Percentiles rank a stretch among this genome's conserved stretches.
Evolutionary conservation across 129 eudicot species (phyloP).

Genomic region (Saposhnikovia divaricata): DNA sequence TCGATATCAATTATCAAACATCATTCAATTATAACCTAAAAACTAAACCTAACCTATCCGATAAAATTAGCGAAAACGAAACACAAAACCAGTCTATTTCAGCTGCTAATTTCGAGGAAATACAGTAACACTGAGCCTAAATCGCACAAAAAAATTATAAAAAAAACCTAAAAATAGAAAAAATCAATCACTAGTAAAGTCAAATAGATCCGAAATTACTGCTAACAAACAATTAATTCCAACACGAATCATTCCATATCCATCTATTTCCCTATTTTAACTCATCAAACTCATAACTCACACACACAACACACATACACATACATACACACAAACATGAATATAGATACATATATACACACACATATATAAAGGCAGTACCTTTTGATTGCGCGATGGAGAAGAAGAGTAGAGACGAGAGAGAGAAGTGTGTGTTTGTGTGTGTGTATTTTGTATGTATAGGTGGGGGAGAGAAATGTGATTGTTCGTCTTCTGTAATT

Average conservation of each 20-base stretch:
- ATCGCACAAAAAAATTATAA: slow-evolving; percentile 5
- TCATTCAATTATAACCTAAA: not conserved
- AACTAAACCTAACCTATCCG: not conserved
- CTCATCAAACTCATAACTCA: slow-evolving; percentile 5
- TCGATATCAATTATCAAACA: not conserved
- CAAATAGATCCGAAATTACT: slow-evolving; percentile 51
- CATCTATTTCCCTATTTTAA: not conserved
- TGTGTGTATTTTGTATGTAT: slow-evolving; percentile 12
- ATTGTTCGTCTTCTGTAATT: slow-evolving; percentile 40
- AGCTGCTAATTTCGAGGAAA: slow-evolving; percentile 31
- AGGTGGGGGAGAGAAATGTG: slow-evolving; percentile 13
- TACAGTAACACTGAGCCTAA: slow-evolving; percentile 26
- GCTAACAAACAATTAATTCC: slow-evolving; percentile 16
- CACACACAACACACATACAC: not conserved
- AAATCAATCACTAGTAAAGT: slow-evolving; percentile 19
- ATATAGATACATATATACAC: not conserved
- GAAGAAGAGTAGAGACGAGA: slow-evolving; percentile 13
- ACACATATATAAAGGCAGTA: not conserved
- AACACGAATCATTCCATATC: not conserved
- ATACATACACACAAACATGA: slow-evolving; percentile 11
- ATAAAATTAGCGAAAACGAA: not conserved
- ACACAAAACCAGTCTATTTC: slow-evolving; percentile 19
- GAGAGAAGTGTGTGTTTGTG: slow-evolving; percentile 1
- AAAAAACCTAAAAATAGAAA: slow-evolving; percentile 33
- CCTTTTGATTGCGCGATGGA: slow-evolving; percentile 25